Evolutionary conservation across 1,284 basidiomycete genomes (phyloP), one percentile per base, ranked within the genome.

Genomic region (Ceratobasidium sp.): DNA sequence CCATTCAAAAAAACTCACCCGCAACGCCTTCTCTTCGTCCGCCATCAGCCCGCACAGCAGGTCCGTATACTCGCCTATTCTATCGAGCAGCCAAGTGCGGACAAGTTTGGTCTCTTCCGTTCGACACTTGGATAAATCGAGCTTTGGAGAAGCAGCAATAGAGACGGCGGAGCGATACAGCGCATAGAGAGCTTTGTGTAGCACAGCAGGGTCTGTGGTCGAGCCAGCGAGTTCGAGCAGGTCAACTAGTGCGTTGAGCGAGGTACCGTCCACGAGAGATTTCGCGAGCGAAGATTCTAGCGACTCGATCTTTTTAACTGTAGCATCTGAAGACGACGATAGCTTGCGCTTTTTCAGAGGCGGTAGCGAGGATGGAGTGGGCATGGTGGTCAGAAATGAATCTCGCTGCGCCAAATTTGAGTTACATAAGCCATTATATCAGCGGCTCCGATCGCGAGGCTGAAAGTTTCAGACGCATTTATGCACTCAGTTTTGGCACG

Each of bases 201-300:
- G 88, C 47, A 90, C 86, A 78, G 88, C 86, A 0, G 91, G 83
- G 56, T 89, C 84, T 77, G 85, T 28, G 81, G 82, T 20, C 1
- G 77, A 58, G 20, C 76, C 23, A 45, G 88, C 87, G 45, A 94
- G 84, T 17, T 89, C 85, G 71, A 96, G 83, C 7, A 98, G 89
- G 82, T 96, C 93, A 6, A 90, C 89, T 26, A 97, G 86, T 0
- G 91, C 86, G 82, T 98, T 98, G 53, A 97, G 87, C 26, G 94
- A 93, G 45, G 85, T 82, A 75, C 90, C 89, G 23, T 84, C 65
- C 11, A 60, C 65, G 31, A 78, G 65, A 42, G 77, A 68, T 49
- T 53, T 49, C 3, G 26, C 39, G 23, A 79, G 39, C 17, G 39
- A 35, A 20, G 61, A 45, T 39, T 79, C 79, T 3, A 78, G 64